Evolutionary conservation across 768 basidiomycete species (phyloP).

Genomic region (Dioszegia aurantiaca): DNA sequence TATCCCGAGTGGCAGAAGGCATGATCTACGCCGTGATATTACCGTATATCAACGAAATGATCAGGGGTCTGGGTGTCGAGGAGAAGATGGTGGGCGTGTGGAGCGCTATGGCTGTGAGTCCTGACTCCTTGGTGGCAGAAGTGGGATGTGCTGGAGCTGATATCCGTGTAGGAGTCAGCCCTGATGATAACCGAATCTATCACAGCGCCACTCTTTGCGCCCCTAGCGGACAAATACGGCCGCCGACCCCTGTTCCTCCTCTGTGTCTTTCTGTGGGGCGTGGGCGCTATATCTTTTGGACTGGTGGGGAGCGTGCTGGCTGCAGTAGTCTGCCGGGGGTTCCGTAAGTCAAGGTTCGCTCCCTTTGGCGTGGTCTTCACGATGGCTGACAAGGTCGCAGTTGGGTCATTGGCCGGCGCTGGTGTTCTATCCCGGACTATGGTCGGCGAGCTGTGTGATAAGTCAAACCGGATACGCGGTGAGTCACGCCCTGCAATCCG

Average conservation of each 20-base stretch:
- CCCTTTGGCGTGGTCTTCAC: neutral
- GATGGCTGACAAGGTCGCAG: constrained; percentile 14
- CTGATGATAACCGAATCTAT: constrained; percentile 34
- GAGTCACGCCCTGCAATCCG: neutral
- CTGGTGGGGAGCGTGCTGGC: constrained; percentile 25
- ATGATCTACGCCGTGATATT: constrained; percentile 36
- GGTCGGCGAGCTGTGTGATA: constrained; percentile 38
- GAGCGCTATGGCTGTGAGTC: constrained; percentile 34
- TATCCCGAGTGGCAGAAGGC: constrained; percentile 32
- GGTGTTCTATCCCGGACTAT: constrained; percentile 40
- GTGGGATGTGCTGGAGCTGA: no score
- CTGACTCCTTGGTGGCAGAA: no score
- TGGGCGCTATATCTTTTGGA: constrained; percentile 30
- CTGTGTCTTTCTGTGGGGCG: constrained; percentile 27
- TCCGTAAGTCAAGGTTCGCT: constrained; percentile 18
- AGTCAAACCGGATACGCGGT: constrained; percentile 35
- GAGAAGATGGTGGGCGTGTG: constrained; percentile 40
- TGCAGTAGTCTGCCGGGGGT: constrained; percentile 24
- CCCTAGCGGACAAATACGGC: constrained; percentile 30
- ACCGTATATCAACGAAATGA: constrained; percentile 45
- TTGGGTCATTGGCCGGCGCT: constrained; percentile 37
- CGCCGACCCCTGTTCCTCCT: constrained; percentile 32
- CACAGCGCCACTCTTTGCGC: constrained; percentile 33
- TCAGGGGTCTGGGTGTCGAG: constrained; percentile 31
- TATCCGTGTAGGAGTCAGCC: constrained; percentile 36